Evolutionary conservation across 768 basidiomycete species (phyloP).

Genomic region (Termitomyces sp.): DNA sequence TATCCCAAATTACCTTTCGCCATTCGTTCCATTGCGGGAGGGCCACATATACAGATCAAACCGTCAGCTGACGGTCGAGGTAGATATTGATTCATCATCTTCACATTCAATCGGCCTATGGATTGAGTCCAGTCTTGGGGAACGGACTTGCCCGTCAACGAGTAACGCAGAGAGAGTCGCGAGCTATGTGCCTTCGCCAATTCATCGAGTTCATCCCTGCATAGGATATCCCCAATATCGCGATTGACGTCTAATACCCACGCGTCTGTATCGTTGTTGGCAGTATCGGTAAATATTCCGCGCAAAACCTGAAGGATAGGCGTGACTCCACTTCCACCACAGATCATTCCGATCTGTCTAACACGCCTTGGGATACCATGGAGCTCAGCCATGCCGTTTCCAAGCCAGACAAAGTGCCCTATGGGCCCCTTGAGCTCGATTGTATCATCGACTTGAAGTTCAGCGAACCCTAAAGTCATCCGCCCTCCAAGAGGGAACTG

Average conservation of each 20-base stretch:
- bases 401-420: constrained; percentile 51
- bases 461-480: constrained; percentile 25
- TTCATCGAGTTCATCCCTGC: constrained; percentile 25
- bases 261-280: constrained; percentile 31
- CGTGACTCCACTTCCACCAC: constrained; percentile 50
- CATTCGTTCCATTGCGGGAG: constrained; percentile 19
- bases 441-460: constrained; percentile 41
- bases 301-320: constrained; percentile 55
- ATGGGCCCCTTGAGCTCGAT: constrained; percentile 58
- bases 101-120: constrained; percentile 33
- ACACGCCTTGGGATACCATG: constrained; percentile 29
- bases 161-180: constrained; percentile 39
- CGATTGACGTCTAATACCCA: constrained; percentile 48
- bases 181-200: constrained; percentile 21
- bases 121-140: constrained; percentile 35
- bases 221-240: constrained; percentile 39
- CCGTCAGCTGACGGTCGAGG: constrained; percentile 33
- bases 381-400: constrained; percentile 31
- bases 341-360: constrained; percentile 46
- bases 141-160: constrained; percentile 27
- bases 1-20: constrained; percentile 3
- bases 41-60: constrained; percentile 48
- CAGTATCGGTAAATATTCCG: constrained; percentile 34
- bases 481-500: constrained; percentile 39
- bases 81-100: constrained; percentile 34